Evolutionary conservation across 2,329 filamentous ascomycete genomes (phyloP), one percentile per base, ranked within the genome.

Genomic region (Botryotinia globosa): DNA sequence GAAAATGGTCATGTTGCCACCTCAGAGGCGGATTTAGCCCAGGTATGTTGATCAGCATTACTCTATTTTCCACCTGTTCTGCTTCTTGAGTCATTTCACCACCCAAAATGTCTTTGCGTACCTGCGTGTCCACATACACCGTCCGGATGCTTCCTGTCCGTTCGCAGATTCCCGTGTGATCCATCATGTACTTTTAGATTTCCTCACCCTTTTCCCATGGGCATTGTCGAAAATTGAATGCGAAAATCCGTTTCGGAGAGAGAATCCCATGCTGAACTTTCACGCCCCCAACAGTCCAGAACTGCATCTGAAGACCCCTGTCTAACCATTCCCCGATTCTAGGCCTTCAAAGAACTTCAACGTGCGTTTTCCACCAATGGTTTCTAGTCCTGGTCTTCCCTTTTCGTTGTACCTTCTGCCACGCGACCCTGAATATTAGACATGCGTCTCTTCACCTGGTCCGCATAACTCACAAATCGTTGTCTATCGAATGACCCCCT

Each of bases 271-370:
- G 39, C 20, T 54, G 48, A 54, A 16, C 48, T 32, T 29, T 18
- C 37, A 56, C 14, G 51, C 51, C n/a, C 56, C 48, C 56, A 62
- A 44, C 37, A 65, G 54, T 25, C 32, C 62, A 58, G n/a, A 51
- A 12, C n/a, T 56, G 25, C 32, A 72, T 59, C 58, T 45, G 16
- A 22, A 58, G 45, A 72, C 54, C 62, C 62, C 39, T 72, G 62
- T 51, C 62, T 72, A 68, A 72, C 70, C 29, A 59, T 37, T 8
- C n/a, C 39, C 16, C 29, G 39, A 59, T 51, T 72, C 44, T 72
- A 72, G 71, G 71, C 71, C 42, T 69, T 34, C 1, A 69, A 72
- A 72, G 71, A 72, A 44, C 65, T 72, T 48, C 71, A 69, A 44
- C 64, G 71, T 72, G 44, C 39, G 71, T 72, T 39, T 44, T 12